These are phyloP conservation scores for Calonectria ilicicola DNA, from an alignment of 2,329 filamentous ascomycete genomes.

Conservation along the genomic window DNA sequence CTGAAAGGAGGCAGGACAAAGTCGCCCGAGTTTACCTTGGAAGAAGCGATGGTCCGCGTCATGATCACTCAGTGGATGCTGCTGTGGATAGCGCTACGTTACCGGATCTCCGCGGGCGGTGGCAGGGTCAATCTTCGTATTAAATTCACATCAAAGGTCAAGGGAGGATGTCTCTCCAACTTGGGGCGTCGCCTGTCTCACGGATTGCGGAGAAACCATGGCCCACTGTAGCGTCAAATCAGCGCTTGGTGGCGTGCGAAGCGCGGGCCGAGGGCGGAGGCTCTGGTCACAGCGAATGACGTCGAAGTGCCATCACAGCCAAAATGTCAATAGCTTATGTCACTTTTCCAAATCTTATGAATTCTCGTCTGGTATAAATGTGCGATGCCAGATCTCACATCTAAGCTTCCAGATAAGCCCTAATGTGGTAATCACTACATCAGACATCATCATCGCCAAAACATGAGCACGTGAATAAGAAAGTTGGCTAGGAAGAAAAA, in stretches of 20 bases:
- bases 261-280: slow-evolving; percentile 25
- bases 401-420: too few species aligned
- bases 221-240: slow-evolving; percentile 39
- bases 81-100: background rate
- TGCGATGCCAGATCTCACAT: background rate
- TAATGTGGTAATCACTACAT: background rate
- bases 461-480: background rate
- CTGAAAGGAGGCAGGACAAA: slow-evolving; percentile 42
- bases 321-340: background rate
- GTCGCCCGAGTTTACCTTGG: slow-evolving; percentile 26
- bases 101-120: too few species aligned
- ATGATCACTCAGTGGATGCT: slow-evolving; percentile 13
- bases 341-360: too few species aligned
- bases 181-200: slow-evolving; percentile 27
- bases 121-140: background rate
- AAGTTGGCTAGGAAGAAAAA: background rate
- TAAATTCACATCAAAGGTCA: background rate
- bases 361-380: background rate
- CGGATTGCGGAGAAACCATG: slow-evolving; percentile 33
- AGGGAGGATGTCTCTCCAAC: background rate
- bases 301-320: background rate
- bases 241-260: slow-evolving; percentile 31
- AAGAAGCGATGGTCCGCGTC: slow-evolving; percentile 24
- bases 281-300: background rate
- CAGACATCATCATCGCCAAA: background rate